These are phyloP conservation scores for Aspergillus indologenus DNA, from an alignment of 495 filamentous ascomycete species.

Conservation along the genomic window DNA sequence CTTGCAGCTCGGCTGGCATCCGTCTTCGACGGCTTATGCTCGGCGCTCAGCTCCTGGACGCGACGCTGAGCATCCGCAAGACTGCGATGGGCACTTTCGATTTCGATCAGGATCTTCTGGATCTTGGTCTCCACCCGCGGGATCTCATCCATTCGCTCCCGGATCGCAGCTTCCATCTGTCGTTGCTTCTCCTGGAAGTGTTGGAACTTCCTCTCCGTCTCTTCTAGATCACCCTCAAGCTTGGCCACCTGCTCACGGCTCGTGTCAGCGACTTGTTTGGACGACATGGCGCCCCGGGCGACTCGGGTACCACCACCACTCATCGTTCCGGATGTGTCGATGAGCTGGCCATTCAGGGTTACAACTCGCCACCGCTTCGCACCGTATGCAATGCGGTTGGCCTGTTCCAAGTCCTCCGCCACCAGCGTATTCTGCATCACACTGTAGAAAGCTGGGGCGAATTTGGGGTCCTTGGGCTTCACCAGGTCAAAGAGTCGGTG, in stretches of 20 bases:
- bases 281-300: slow-evolving; percentile 90
- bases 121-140: slow-evolving; percentile 84
- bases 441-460: slow-evolving; percentile 90
- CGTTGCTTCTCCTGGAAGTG: slow-evolving; percentile 76
- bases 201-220: slow-evolving; percentile 73
- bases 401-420: slow-evolving; percentile 86
- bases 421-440: slow-evolving; percentile 92
- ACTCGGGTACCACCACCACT: slow-evolving; percentile 89
- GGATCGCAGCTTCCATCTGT: slow-evolving; percentile 68
- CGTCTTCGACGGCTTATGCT: slow-evolving; percentile 72
- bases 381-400: slow-evolving; percentile 94
- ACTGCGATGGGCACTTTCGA: slow-evolving; percentile 82
- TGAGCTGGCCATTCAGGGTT: slow-evolving; percentile 89
- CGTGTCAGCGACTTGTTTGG: slow-evolving; percentile 80
- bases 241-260: slow-evolving; percentile 84
- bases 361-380: slow-evolving; percentile 92
- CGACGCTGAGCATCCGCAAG: slow-evolving; percentile 79
- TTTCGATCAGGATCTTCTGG: slow-evolving; percentile 86
- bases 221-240: slow-evolving; percentile 81
- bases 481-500: slow-evolving; percentile 92
- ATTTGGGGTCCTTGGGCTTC: slow-evolving; percentile 80
- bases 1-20: slow-evolving; percentile 66
- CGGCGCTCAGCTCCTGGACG: slow-evolving; percentile 73
- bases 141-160: slow-evolving; percentile 73
- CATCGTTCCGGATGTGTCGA: slow-evolving; percentile 98